These are phyloP conservation scores for Hypoxylon fuscum DNA, from an alignment of 495 filamentous ascomycete genomes.

Conservation along the genomic window DNA sequence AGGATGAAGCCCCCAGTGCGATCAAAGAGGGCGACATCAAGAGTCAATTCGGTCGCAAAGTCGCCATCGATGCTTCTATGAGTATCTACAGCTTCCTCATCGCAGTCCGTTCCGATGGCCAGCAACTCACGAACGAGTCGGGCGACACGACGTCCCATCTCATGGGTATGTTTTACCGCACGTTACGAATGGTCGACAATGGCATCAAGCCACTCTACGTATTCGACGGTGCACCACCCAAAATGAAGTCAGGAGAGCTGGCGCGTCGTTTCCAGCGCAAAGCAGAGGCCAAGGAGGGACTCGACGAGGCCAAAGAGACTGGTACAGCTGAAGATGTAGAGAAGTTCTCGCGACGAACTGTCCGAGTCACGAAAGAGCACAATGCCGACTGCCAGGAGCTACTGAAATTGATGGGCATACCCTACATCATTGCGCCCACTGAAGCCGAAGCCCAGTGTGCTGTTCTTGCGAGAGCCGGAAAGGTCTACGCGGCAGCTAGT, in stretches of 20 bases:
- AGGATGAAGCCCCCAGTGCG: slow-evolving; percentile 91
- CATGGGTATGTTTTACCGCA: slow-evolving; percentile 99
- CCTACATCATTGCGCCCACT: slow-evolving; percentile 93
- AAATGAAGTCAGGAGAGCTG: slow-evolving; percentile 94
- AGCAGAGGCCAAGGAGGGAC: slow-evolving; percentile 82
- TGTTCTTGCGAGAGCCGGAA: slow-evolving; percentile 85
- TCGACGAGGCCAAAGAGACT: slow-evolving; percentile 96
- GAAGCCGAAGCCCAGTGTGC: slow-evolving; percentile 98
- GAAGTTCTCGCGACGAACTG: slow-evolving; percentile 95
- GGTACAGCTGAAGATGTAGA: slow-evolving; percentile 97
- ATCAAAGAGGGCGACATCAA: slow-evolving; percentile 97
- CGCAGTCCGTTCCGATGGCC: slow-evolving; percentile 93
- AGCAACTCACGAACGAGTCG: slow-evolving; percentile 91
- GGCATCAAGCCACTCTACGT: slow-evolving; percentile 98
- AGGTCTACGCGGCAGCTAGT: slow-evolving; percentile 94
- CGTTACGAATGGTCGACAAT: slow-evolving; percentile 96
- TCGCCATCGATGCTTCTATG: slow-evolving; percentile 88
- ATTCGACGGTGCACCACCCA: slow-evolving; percentile 95
- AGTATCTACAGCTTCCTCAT: slow-evolving; percentile 99
- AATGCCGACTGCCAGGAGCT: slow-evolving; percentile 93
- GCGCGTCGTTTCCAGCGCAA: slow-evolving; percentile 94
- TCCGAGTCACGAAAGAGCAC: slow-evolving; percentile 94
- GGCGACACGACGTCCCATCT: slow-evolving; percentile 97
- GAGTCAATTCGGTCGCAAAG: slow-evolving; percentile 96
- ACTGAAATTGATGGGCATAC: slow-evolving; percentile 93